Evolutionary conservation across 495 filamentous ascomycete species (phyloP), one percentile per base, ranked within the genome.

Genomic region (Penicillium waksmanii): DNA sequence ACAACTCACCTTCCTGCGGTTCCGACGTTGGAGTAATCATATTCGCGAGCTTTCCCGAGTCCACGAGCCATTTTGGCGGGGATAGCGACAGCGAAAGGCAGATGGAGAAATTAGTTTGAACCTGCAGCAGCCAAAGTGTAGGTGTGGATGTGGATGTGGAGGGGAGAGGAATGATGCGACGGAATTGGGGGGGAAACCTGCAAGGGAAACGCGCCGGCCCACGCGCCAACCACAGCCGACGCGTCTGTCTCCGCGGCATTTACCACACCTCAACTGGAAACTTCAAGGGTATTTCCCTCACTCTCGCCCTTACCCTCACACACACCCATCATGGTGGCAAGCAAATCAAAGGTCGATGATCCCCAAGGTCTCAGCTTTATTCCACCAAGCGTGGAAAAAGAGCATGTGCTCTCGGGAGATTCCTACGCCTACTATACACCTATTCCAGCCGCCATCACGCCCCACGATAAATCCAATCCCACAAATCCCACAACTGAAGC

Each of bases 381-480:
- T n/a, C 46, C 46, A 13, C 19, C 46, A 8, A 48, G 46, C 11
- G 23, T 48, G 46, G 21, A 25, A 48, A 48, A 48, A 48, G 46
- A 48, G 35, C 67, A 74, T 44, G 80, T 96, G 63, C 79, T 93
- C 58, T 66, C 82, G 43, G 93, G 93, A 66, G 79, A 81, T 10
- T 90, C 93, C 57, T 96, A 96, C 74, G 85, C 89, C n/a, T 84
- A 96, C 73, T 92, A 88, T 76, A 94, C 92, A 3, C 78, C 87
- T 3, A 81, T 92, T 3, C 91, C 82, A 0, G 61, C 74, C n/a
- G 66, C 72, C 52, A 77, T 82, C 51, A 66, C 76, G 25, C 72
- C 80, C 3, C 77, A 82, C 54, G 23, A 67, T 19, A 60, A 68
- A 34, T 62, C 65, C 34, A 58, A 71, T 11, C 46, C 61, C 25